Conservation (phyloP, 345 rosid species). For the Arabidopsis suecica region DNA sequence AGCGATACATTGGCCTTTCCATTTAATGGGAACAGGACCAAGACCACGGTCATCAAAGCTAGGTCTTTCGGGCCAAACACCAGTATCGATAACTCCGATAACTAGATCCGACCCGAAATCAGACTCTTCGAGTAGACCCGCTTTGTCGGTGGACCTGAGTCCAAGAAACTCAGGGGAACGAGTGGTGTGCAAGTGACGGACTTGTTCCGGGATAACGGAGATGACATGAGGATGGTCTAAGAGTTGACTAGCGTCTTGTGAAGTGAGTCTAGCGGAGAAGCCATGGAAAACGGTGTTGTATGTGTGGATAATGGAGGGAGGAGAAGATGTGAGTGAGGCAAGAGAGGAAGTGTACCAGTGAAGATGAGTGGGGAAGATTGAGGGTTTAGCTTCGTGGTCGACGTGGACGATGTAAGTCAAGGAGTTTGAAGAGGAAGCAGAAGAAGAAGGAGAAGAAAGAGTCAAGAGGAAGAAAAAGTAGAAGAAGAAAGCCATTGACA, state of each 20-base stretch:
- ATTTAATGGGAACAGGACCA: constrained; percentile 69
- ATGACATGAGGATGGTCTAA: constrained; percentile 58
- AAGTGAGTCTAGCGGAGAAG: constrained; percentile 76
- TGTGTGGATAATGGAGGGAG: constrained; percentile 65
- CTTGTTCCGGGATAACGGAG: constrained; percentile 76
- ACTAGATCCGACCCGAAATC: constrained; percentile 97
- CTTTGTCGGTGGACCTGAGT: constrained; percentile 64
- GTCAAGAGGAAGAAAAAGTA: constrained; percentile 39
- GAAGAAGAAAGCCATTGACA: constrained; percentile 44
- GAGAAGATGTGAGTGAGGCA: constrained; percentile 40
- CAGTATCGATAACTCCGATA: constrained; percentile 88
- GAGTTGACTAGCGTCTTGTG: constrained; percentile 55
- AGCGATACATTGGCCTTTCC: constrained; percentile 77
- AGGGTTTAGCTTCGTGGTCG: constrained; percentile 71
- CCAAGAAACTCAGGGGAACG: constrained; percentile 96
- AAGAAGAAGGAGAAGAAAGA: constrained; percentile 33
- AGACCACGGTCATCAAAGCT: constrained; percentile 87
- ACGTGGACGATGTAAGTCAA: constrained; percentile 63
- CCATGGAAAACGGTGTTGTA: constrained; percentile 95
- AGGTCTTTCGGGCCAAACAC: constrained; percentile 88
- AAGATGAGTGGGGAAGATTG: constrained; percentile 79
- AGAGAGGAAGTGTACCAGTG: constrained; percentile 85
- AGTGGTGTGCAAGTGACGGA: constrained; percentile 76
- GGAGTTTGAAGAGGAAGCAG: constrained; percentile 46
- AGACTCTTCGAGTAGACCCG: constrained; percentile 76